phyloP scores from a whole-genome alignment of 345 rosid species.

The Gossypium turneri region DNA sequence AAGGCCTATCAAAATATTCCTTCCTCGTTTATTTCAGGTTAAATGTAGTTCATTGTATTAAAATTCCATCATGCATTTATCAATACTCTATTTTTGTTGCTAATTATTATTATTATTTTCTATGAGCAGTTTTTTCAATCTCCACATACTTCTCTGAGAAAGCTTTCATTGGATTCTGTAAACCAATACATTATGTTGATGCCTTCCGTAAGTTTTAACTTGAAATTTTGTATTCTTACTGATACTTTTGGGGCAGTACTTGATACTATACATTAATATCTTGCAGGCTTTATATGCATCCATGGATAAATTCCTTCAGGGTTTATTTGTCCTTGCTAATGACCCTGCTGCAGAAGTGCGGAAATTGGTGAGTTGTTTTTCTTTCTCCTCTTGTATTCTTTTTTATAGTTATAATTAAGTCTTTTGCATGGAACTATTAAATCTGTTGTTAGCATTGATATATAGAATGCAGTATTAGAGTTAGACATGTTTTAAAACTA shows the following conservation, averaged over 20 bases:
- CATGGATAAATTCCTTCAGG: slow-evolving; percentile 81
- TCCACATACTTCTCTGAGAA: slow-evolving; percentile 76
- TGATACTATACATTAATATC: slow-evolving; percentile 2
- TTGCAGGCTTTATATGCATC: slow-evolving; percentile 67
- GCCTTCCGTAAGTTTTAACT: slow-evolving; percentile 79
- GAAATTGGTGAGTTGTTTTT: slow-evolving; percentile 50
- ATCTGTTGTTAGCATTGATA: background rate
- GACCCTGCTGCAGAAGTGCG: slow-evolving; percentile 85
- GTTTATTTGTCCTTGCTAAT: slow-evolving; percentile 77
- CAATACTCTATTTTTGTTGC: background rate
- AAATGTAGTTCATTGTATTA: background rate
- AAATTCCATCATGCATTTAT: background rate
- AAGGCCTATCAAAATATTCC: slow-evolving; percentile 73
- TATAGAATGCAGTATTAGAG: background rate
- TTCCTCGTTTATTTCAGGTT: slow-evolving; percentile 85
- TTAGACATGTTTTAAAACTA: background rate
- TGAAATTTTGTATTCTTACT: slow-evolving; percentile 2
- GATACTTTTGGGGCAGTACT: background rate
- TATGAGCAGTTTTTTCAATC: slow-evolving; percentile 86
- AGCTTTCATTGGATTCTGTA: slow-evolving; percentile 81
- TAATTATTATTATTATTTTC: background rate
- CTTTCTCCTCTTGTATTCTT: slow-evolving; percentile 7
- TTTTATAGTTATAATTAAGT: background rate
- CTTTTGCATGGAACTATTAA: background rate
- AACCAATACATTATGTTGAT: slow-evolving; percentile 84